Conservation (phyloP, 1,284 basidiomycete species). For the Ganoderma lucidum region DNA sequence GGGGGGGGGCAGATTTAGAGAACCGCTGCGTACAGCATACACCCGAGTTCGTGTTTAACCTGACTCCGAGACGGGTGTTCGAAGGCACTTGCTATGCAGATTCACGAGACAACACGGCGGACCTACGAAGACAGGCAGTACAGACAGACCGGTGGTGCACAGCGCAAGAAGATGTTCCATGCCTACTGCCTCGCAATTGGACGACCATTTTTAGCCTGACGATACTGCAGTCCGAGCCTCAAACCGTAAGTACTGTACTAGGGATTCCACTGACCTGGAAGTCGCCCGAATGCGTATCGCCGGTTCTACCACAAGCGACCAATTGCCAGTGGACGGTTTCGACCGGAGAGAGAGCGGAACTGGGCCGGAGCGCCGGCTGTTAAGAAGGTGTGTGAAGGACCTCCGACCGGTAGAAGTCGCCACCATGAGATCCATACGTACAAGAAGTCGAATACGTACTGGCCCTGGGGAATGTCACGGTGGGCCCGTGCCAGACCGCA, state of each 20-base stretch:
- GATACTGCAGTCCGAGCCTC: not conserved
- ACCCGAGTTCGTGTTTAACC: not conserved
- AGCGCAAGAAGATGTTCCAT: not conserved
- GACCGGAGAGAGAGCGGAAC: too few species aligned
- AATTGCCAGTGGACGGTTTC: too few species aligned
- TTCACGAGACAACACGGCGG: not conserved
- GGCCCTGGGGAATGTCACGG: too few species aligned
- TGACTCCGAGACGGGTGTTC: not conserved
- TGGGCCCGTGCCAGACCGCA: too few species aligned
- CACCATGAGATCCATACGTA: too few species aligned
- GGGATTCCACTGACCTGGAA: not conserved
- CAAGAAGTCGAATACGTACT: too few species aligned
- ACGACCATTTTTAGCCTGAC: not conserved
- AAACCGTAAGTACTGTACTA: not conserved
- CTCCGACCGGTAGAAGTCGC: too few species aligned
- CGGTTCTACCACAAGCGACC: not conserved
- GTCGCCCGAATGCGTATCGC: not conserved
- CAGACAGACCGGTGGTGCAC: not conserved
- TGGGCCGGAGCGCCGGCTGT: too few species aligned
- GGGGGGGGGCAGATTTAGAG: not conserved
- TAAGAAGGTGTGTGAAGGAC: too few species aligned
- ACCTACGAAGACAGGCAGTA: not conserved
- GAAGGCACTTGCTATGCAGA: not conserved
- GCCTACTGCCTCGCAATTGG: not conserved
- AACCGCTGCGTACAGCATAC: not conserved